A percentile compares a stretch with the other conserved stretches of the same genome.
These are phyloP conservation scores for Ophiobolus disseminans DNA, from an alignment of 2,329 filamentous ascomycete genomes.

Conservation along the genomic window DNA sequence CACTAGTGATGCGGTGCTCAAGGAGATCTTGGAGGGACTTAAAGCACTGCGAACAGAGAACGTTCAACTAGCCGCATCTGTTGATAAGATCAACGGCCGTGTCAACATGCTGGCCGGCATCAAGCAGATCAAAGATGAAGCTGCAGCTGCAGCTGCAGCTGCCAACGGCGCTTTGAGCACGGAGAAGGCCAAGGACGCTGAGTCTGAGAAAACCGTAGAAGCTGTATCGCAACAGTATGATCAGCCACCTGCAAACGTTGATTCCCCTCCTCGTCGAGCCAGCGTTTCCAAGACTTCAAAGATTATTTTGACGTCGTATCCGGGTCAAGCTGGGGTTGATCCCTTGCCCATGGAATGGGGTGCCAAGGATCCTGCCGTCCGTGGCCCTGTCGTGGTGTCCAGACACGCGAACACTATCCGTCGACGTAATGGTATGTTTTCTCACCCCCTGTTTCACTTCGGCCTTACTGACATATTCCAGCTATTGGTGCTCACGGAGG, in stretches of 20 bases:
- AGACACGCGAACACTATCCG: conserved; percentile 77
- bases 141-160: conserved; percentile 38
- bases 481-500: conserved; percentile 79
- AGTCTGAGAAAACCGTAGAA: conserved; percentile 45
- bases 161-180: conserved; percentile 25
- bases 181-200: conserved; percentile 43
- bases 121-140: conserved; percentile 63
- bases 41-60: conserved; percentile 65
- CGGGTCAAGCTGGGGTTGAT: conserved; percentile 91
- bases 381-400: conserved; percentile 89
- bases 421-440: conserved; percentile 73
- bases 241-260: conserved; percentile 39
- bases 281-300: conserved; percentile 62
- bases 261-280: conserved; percentile 46
- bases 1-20: conserved; percentile 52
- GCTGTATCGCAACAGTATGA: conserved; percentile 52
- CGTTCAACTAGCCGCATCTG: conserved; percentile 60
- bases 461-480: conserved; percentile 30
- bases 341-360: conserved; percentile 92
- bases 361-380: conserved; percentile 71
- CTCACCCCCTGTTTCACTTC: background rate
- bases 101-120: conserved; percentile 67
- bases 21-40: conserved; percentile 63
- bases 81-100: conserved; percentile 67
- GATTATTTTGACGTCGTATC: conserved; percentile 82